Evolutionary conservation across 2,329 filamentous ascomycete species (phyloP).

Genomic region (Cladosporium sp.): DNA sequence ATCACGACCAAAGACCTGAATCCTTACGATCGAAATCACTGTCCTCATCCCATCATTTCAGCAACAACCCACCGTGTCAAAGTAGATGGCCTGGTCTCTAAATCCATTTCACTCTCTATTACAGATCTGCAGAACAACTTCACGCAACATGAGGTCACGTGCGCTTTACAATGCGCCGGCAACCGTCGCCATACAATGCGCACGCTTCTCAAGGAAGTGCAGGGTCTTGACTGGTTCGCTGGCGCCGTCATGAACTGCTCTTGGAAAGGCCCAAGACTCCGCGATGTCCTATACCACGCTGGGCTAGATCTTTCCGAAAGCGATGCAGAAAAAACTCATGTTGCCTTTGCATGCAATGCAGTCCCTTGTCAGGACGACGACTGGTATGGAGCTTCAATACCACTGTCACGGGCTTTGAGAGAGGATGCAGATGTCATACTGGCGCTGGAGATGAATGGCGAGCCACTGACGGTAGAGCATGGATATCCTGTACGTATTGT

Average conservation of each 20-base stretch:
- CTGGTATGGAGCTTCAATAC: constrained; percentile 57
- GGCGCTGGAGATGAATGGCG: constrained; percentile 68
- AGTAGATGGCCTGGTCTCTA: constrained; percentile 48
- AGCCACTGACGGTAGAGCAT: constrained; percentile 60
- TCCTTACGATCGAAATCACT: constrained; percentile 47
- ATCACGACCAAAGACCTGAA: constrained; percentile 41
- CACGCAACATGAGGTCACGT: constrained; percentile 52
- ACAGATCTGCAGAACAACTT: constrained; percentile 45
- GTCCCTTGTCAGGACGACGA: constrained; percentile 52
- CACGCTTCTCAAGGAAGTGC: constrained; percentile 55
- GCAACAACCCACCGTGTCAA: constrained; percentile 37
- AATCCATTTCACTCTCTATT: constrained; percentile 43
- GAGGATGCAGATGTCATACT: constrained; percentile 57
- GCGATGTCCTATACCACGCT: constrained; percentile 48
- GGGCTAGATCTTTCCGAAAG: constrained; percentile 35
- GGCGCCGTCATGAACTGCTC: constrained; percentile 58
- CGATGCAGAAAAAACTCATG: constrained; percentile 40
- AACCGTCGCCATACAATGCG: constrained; percentile 60
- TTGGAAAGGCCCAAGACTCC: constrained; percentile 52
- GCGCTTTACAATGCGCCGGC: constrained; percentile 57
- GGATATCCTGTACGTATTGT: constrained; percentile 60
- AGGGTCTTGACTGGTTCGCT: constrained; percentile 58
- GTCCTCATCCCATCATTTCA: constrained; percentile 24
- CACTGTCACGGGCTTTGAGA: constrained; percentile 55
- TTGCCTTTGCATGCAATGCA: constrained; percentile 53